A percentile compares a stretch with the other conserved stretches of the same genome.
These are phyloP conservation scores for Coniophora puteana DNA, from an alignment of 1,284 basidiomycete genomes.

Conservation along the genomic window DNA sequence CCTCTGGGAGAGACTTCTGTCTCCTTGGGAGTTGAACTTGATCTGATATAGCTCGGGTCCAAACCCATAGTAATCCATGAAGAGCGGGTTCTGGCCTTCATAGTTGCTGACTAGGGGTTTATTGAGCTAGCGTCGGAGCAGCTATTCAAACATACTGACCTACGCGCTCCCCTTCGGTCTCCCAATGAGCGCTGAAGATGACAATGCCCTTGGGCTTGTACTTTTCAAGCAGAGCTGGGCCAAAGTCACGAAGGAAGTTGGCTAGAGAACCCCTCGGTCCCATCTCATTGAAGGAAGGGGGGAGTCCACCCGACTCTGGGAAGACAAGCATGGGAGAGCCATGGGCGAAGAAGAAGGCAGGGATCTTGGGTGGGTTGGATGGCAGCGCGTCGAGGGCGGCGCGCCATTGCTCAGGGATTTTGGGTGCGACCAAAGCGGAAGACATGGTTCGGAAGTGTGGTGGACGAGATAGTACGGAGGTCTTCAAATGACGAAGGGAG, in stretches of 20 bases:
- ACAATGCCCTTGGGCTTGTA: constrained; percentile 74
- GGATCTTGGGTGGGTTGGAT: constrained; percentile 56
- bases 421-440: constrained; percentile 4
- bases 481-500: no score
- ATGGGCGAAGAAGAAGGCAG: constrained; percentile 74
- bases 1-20: constrained; percentile 48
- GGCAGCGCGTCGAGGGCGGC: constrained; percentile 59
- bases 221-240: constrained; percentile 60
- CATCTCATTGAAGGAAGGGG: constrained; percentile 28
- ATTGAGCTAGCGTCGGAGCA: constrained; percentile 2
- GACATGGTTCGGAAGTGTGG: no score
- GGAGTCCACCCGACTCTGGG: constrained; percentile 22
- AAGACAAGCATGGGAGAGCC: constrained; percentile 56
- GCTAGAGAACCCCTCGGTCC: constrained; percentile 57
- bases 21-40: constrained; percentile 65
- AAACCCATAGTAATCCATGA: constrained; percentile 76
- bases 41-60: constrained; percentile 52
- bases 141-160: constrained; percentile 32
- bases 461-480: no score
- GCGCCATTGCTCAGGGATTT: constrained; percentile 38
- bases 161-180: constrained; percentile 51
- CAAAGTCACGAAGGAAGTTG: constrained; percentile 65
- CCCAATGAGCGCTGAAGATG: constrained; percentile 82
- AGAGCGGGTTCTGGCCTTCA: constrained; percentile 65
- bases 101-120: constrained; percentile 62